Evolutionary conservation across 768 basidiomycete genomes (phyloP).

Genomic region (Phlebiopsis flavidoalba): DNA sequence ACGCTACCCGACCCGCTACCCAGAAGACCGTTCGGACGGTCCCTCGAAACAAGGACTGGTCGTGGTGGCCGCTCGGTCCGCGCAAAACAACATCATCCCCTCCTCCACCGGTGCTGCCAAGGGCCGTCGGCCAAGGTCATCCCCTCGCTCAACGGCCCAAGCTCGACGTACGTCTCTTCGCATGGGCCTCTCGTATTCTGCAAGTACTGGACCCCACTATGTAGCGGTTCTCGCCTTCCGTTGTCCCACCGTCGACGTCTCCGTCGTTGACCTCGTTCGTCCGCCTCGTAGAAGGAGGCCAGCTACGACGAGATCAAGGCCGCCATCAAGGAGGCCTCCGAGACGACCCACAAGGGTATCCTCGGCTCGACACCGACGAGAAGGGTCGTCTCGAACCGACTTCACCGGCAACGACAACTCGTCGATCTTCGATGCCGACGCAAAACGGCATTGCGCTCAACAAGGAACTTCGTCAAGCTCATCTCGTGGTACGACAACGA

Average conservation of each 20-base stretch:
- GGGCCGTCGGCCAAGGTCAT: constrained; percentile 99
- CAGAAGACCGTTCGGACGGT: constrained; percentile 63
- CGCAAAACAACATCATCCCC: constrained; percentile 99
- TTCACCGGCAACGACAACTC: constrained; percentile 77
- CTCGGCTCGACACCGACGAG: constrained; percentile 92
- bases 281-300: constrained; percentile 80
- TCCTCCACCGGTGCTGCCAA: constrained; percentile 99
- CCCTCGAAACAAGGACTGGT: constrained; percentile 94
- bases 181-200: neutral
- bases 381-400: constrained; percentile 90
- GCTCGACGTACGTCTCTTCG: constrained; percentile 70
- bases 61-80: constrained; percentile 93
- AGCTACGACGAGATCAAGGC: constrained; percentile 90
- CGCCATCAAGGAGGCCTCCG: constrained; percentile 73
- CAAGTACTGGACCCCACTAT: neutral
- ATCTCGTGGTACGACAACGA: constrained; percentile 96
- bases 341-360: constrained; percentile 66
- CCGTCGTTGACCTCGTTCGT: constrained; percentile 97
- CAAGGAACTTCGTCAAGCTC: constrained; percentile 91
- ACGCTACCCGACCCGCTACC: neutral
- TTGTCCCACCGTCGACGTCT: constrained; percentile 93
- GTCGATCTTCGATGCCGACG: constrained; percentile 90
- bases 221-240: constrained; percentile 93
- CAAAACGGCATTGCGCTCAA: constrained; percentile 93
- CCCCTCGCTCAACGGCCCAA: constrained; percentile 93